phyloP scores from a whole-genome alignment of 2,329 filamentous ascomycete species.

The Aspergillus tamarii region DNA sequence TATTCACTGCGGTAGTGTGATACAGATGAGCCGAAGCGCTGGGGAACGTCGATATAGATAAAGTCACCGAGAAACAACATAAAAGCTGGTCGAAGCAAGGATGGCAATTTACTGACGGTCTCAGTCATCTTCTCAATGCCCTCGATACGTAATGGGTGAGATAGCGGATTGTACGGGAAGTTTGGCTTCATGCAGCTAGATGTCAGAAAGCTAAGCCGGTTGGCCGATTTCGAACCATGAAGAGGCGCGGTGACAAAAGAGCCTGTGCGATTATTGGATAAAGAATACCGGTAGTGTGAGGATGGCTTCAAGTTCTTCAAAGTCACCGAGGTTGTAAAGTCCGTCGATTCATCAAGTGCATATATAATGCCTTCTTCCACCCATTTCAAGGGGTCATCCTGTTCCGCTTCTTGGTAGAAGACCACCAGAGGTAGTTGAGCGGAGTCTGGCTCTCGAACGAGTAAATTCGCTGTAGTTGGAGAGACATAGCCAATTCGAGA shows the following conservation, averaged over 20 bases:
- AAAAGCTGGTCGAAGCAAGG: slow-evolving; percentile 53
- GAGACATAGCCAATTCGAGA: slow-evolving; percentile 87
- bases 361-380: slow-evolving; percentile 66
- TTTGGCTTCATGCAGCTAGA: slow-evolving; percentile 91
- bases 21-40: slow-evolving; percentile 70
- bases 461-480: slow-evolving; percentile 73
- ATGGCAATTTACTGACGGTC: slow-evolving; percentile 70
- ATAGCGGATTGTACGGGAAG: slow-evolving; percentile 84
- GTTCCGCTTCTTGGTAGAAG: slow-evolving; percentile 56
- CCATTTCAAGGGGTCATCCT: slow-evolving; percentile 55
- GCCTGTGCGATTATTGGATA: slow-evolving; percentile 85
- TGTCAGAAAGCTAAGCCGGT: slow-evolving; percentile 85
- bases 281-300: slow-evolving; percentile 77
- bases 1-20: slow-evolving; percentile 90
- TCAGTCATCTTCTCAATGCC: slow-evolving; percentile 77
- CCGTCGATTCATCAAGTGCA: slow-evolving; percentile 73
- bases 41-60: slow-evolving; percentile 73
- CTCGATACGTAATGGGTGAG: slow-evolving; percentile 79
- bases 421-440: slow-evolving; percentile 74
- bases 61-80: slow-evolving; percentile 63
- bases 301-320: slow-evolving; percentile 71
- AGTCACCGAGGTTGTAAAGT: slow-evolving; percentile 75
- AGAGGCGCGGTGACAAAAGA: slow-evolving; percentile 78
- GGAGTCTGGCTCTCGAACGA: slow-evolving; percentile 82
- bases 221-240: slow-evolving; percentile 64